These are phyloP conservation scores for Hordeum pubiflorum DNA, from an alignment of 202 grass and related monocot species.

Conservation along the genomic window DNA sequence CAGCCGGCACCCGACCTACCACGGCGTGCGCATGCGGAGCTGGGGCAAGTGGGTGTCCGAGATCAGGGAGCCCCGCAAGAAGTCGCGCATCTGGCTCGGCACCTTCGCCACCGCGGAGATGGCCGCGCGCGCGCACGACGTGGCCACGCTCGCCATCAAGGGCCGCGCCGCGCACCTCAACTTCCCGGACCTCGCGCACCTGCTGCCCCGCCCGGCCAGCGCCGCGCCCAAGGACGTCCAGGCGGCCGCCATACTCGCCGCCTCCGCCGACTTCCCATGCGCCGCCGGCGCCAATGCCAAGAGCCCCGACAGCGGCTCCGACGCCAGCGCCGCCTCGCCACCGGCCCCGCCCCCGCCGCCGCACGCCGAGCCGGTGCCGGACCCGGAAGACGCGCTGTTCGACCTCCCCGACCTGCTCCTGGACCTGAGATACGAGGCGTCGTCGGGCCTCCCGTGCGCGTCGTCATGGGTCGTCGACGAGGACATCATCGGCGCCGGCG, in stretches of 20 bases:
- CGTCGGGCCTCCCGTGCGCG: conserved; percentile 27
- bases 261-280: conserved; percentile 24
- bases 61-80: conserved; percentile 94
- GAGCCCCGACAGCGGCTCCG: conserved; percentile 31
- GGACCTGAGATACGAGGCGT: conserved; percentile 55
- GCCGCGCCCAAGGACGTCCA: conserved; percentile 78
- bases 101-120: conserved; percentile 88
- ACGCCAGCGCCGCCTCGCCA: conserved; percentile 12
- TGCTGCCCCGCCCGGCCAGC: conserved; percentile 63
- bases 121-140: conserved; percentile 94
- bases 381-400: conserved; percentile 46
- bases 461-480: conserved; percentile 52
- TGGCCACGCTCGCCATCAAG: conserved; percentile 88
- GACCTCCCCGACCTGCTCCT: conserved; percentile 83
- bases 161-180: conserved; percentile 66
- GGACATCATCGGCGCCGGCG: conserved; percentile 27
- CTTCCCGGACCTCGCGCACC: conserved; percentile 56
- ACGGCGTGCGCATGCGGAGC: conserved; percentile 85
- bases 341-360: background rate
- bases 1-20: conserved; percentile 64
- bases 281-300: conserved; percentile 30
- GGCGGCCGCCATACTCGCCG: conserved; percentile 66
- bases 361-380: background rate
- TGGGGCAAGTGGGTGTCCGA: conserved; percentile 99
- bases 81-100: conserved; percentile 94